phyloP scores from a whole-genome alignment of 2,329 filamentous ascomycete genomes.

The Tolypocladium inflatum region DNA sequence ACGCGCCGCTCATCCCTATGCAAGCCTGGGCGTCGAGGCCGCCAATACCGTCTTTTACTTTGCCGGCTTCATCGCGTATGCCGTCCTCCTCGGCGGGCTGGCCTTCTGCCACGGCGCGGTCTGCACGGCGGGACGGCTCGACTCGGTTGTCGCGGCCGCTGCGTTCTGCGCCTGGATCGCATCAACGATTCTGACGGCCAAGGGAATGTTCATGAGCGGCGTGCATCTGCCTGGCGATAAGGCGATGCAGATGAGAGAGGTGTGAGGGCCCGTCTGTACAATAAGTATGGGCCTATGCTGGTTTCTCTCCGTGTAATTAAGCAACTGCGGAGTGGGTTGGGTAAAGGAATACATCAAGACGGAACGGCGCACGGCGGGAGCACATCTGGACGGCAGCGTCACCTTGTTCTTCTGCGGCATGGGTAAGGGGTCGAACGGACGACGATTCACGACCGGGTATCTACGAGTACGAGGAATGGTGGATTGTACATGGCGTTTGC shows the following conservation, averaged over 20 bases:
- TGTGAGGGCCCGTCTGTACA: constrained; percentile 3
- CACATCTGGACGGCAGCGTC: background rate
- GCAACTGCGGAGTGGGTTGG: background rate
- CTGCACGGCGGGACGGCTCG: constrained; percentile 44
- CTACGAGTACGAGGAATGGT: background rate
- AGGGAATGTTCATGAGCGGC: constrained; percentile 35
- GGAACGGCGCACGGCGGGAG: background rate
- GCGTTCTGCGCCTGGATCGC: constrained; percentile 44
- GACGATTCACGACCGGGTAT: background rate
- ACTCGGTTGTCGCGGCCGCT: constrained; percentile 43
- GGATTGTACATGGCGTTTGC: background rate
- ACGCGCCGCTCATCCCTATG: constrained; percentile 37
- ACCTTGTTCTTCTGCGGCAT: background rate
- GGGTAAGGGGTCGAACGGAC: background rate
- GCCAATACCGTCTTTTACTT: constrained; percentile 49
- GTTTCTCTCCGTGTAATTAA: background rate
- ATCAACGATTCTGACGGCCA: constrained; percentile 34
- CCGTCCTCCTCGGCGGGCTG: constrained; percentile 45
- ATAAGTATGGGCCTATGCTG: background rate
- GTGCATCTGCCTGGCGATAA: constrained; percentile 19
- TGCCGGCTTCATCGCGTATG: constrained; percentile 47
- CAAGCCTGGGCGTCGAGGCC: constrained; percentile 37
- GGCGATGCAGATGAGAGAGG: constrained; percentile 28
- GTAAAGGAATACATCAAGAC: background rate
- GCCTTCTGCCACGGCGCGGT: constrained; percentile 48